Conservation (phyloP, 805 yeast species). For the Ogataea chonburiensis region DNA sequence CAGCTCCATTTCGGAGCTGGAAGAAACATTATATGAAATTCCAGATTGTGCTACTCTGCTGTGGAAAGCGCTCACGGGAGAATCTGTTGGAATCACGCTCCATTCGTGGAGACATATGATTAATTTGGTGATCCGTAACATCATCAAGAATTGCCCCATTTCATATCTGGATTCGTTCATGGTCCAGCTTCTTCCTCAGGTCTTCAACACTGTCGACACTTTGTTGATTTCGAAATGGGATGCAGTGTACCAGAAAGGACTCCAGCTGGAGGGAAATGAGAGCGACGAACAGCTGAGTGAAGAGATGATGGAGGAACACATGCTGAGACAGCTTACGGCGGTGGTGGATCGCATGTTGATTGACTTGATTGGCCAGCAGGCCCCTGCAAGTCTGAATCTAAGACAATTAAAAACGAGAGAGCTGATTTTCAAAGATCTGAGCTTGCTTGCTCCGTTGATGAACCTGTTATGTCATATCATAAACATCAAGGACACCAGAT, state of each 20-base stretch:
- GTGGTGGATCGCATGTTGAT: conserved; percentile 83
- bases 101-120: conserved; percentile 98
- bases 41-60: conserved; percentile 75
- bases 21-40: conserved; percentile 82
- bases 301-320: conserved; percentile 97
- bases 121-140: conserved; percentile 81
- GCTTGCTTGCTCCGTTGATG: conserved; percentile 74
- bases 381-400: conserved; percentile 45
- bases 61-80: conserved; percentile 87
- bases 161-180: conserved; percentile 65
- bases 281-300: conserved; percentile 87
- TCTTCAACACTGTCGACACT: conserved; percentile 69
- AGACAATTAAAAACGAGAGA: conserved; percentile 66
- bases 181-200: conserved; percentile 74
- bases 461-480: conserved; percentile 74
- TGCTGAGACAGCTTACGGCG: conserved; percentile 88
- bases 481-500: conserved; percentile 82
- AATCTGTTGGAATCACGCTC: conserved; percentile 79
- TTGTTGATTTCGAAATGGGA: conserved; percentile 79
- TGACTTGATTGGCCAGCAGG: conserved; percentile 82
- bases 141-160: conserved; percentile 85
- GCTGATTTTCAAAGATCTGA: conserved; percentile 61
- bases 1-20: conserved; percentile 85
- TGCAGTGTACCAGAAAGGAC: conserved; percentile 55
- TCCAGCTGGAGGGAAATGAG: conserved; percentile 50